Percentiles rank a stretch among this genome's conserved stretches.
These are phyloP conservation scores for Centrapalus pauciflorus DNA, from an alignment of 129 eudicot genomes.

Conservation along the genomic window DNA sequence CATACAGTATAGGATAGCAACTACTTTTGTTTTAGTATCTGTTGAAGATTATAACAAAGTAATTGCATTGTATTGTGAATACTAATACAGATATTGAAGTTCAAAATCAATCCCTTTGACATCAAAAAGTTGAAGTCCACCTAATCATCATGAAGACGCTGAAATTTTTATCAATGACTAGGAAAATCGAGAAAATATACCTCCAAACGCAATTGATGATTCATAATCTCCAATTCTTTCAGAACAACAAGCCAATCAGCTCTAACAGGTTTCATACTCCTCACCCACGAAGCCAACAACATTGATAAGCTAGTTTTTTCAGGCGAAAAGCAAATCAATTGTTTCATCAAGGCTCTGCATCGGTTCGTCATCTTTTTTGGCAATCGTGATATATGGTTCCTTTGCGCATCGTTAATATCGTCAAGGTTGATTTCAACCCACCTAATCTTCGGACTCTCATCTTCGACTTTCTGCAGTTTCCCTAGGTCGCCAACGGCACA, in stretches of 20 bases:
- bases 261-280: slow-evolving; percentile 72
- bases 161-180: not conserved
- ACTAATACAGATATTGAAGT: not conserved
- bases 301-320: slow-evolving; percentile 33
- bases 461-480: slow-evolving; percentile 26
- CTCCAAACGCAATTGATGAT: slow-evolving; percentile 69
- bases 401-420: slow-evolving; percentile 55
- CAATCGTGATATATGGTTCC: slow-evolving; percentile 52
- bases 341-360: slow-evolving; percentile 73
- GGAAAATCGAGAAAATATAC: slow-evolving; percentile 16
- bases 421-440: slow-evolving; percentile 45
- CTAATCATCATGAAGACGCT: not conserved
- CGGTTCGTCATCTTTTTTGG: slow-evolving; percentile 72
- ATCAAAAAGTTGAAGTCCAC: not conserved
- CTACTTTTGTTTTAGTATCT: no score
- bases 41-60: not conserved
- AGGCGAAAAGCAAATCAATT: slow-evolving; percentile 59
- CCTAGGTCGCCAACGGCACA: slow-evolving; percentile 23
- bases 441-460: slow-evolving; percentile 29
- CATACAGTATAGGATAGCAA: no score
- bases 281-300: slow-evolving; percentile 75
- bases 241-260: slow-evolving; percentile 93
- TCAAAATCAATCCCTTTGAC: not conserved
- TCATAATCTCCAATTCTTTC: slow-evolving; percentile 56
- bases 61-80: not conserved